These are phyloP conservation scores for Geotrichum aggregatum DNA, from an alignment of 1,139 yeast genomes.

Conservation along the genomic window DNA sequence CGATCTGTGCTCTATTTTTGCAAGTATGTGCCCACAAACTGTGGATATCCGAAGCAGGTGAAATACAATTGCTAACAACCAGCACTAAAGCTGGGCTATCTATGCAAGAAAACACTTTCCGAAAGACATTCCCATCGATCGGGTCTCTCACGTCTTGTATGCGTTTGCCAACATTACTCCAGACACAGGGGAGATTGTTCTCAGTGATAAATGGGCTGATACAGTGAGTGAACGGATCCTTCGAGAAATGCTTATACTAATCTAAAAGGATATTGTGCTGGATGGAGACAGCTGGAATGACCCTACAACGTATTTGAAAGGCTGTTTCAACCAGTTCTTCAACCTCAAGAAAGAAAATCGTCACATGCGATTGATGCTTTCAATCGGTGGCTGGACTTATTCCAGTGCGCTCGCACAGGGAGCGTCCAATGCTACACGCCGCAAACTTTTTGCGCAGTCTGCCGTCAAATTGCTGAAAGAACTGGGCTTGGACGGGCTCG, in stretches of 20 bases:
- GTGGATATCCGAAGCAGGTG: no score
- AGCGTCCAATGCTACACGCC: conserved; percentile 39
- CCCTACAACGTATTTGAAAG: conserved; percentile 34
- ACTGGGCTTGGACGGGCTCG: conserved; percentile 82
- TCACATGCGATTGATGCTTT: conserved; percentile 57
- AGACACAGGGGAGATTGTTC: conserved; percentile 49
- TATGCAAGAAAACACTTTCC: conserved; percentile 63
- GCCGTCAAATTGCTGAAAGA: conserved; percentile 47
- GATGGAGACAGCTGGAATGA: conserved; percentile 25
- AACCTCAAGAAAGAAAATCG: conserved; percentile 49
- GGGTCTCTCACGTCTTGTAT: conserved; percentile 66
- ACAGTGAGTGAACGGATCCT: conserved; percentile 24
- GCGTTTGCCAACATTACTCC: conserved; percentile 65
- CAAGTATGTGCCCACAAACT: conserved; percentile 20
- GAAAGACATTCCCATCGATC: conserved; percentile 54
- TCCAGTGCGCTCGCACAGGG: conserved; percentile 50
- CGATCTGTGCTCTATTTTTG: conserved; percentile 32
- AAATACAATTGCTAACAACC: background rate
- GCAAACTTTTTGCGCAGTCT: conserved; percentile 50
- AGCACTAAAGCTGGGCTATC: conserved; percentile 62
- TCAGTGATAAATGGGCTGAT: conserved; percentile 70
- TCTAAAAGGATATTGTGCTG: conserved; percentile 28
- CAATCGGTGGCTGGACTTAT: conserved; percentile 89
- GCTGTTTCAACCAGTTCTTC: conserved; percentile 55
- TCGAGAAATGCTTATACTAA: background rate